These are phyloP conservation scores for Casuarina glauca DNA, from an alignment of 306 rosid genomes.

Conservation along the genomic window DNA sequence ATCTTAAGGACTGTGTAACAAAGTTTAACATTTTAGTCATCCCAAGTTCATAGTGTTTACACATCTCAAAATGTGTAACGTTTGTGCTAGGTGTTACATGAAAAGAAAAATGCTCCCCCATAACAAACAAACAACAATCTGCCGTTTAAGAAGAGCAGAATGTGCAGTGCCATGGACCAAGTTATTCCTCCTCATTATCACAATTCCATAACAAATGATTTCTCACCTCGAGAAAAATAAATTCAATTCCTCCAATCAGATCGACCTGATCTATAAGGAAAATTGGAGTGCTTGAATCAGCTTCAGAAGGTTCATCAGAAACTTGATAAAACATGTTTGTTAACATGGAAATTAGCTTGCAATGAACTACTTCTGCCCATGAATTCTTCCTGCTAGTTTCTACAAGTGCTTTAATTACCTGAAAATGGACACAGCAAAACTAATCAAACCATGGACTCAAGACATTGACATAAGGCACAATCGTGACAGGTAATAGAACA, in stretches of 20 bases:
- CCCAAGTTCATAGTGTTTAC: neutral
- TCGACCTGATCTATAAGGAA: conserved; percentile 88
- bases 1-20: conserved; percentile 2
- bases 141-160: neutral
- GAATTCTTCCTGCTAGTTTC: conserved; percentile 75
- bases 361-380: conserved; percentile 96
- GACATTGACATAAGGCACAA: conserved; percentile 22
- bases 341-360: conserved; percentile 88
- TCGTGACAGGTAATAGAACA: conserved; percentile 2
- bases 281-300: conserved; percentile 43
- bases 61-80: neutral
- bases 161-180: neutral
- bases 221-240: conserved; percentile 84
- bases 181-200: neutral
- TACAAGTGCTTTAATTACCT: conserved; percentile 82
- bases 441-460: conserved; percentile 38
- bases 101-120: neutral
- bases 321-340: conserved; percentile 94
- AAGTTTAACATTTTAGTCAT: neutral
- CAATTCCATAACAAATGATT: conserved; percentile 9
- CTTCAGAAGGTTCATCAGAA: conserved; percentile 47
- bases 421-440: conserved; percentile 21
- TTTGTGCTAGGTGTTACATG: neutral
- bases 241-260: conserved; percentile 91
- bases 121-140: neutral